Base-by-base conservation (phyloP, 768 basidiomycete species). In the Lepiota brunneoincarnata region DNA sequence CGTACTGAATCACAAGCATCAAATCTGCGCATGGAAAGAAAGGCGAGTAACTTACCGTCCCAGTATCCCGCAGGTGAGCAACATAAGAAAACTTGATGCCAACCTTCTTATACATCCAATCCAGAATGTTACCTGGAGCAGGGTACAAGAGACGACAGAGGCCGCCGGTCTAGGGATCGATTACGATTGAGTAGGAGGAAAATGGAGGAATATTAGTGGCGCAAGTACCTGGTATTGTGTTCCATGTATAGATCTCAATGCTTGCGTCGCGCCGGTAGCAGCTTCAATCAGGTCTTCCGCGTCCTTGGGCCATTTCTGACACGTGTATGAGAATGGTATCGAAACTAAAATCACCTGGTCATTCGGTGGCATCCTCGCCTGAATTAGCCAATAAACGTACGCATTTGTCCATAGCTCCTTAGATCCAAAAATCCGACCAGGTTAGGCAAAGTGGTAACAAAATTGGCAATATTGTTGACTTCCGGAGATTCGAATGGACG, bases 371-470 rank as follows among this genome's bases (percentile, higher is more conserved):
- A 41, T 20, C 35, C 17, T 9, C 15, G 9, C 14, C 31, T 3
- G 2, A 24, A 17, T 37, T 9, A 39, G n/a, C 26, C 28, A 15
- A 23, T 21, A 14, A 18, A 76, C 87, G 54, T 61, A 91, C 89
- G 65, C 78, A 91, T 86, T 64, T 93, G 90, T 0, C 91, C 91
- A 62, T 91, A 94, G 60, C 84, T 88, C 58, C 92, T 75, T 47
- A 93, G 64, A 68, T 93, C 90, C 28, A 92, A 54, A 67, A 90
- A 93, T 1, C 76, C 84, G 17, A 78, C 73, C 14, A 90, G 70
- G 56, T 76, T 73, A 5, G 79, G 73, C 10, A 81, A 68, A 6
- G 73, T 74, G 17, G 73, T 72, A 50, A 90, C 71, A 65, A 82
- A 90, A 60, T 86, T 83, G 3, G 86, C 85, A 54, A 93, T 78